phyloP scores from a whole-genome alignment of 2,329 filamentous ascomycete genomes.

The Arachnopeziza araneosa region DNA sequence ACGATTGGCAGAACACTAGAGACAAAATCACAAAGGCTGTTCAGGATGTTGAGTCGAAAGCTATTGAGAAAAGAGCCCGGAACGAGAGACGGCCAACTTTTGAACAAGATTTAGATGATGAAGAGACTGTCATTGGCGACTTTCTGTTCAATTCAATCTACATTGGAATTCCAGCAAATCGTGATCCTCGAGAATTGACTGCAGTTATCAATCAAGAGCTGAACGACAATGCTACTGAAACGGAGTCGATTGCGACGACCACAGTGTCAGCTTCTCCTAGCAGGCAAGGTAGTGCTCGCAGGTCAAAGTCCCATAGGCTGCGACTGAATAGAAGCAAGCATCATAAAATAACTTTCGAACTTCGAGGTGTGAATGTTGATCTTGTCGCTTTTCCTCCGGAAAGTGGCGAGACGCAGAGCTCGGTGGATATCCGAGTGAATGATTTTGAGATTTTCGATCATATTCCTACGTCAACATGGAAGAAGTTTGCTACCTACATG shows the following conservation, averaged over 20 bases:
- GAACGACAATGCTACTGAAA: constrained; percentile 81
- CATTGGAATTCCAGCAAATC: constrained; percentile 83
- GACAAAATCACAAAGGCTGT: constrained; percentile 84
- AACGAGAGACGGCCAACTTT: constrained; percentile 48
- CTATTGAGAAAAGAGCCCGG: constrained; percentile 64
- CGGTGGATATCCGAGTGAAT: constrained; percentile 74
- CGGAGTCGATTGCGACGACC: constrained; percentile 79
- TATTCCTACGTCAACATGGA: constrained; percentile 93
- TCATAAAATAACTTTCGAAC: constrained; percentile 93
- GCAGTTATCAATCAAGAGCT: constrained; percentile 83
- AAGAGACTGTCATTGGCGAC: constrained; percentile 84
- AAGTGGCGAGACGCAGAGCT: constrained; percentile 78
- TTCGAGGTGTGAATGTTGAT: constrained; percentile 79
- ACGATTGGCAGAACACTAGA: constrained; percentile 88
- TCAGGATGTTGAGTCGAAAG: constrained; percentile 77
- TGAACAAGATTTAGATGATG: constrained; percentile 67
- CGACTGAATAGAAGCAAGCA: constrained; percentile 78
- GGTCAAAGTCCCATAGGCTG: constrained; percentile 50
- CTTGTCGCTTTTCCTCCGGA: constrained; percentile 72
- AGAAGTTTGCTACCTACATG: constrained; percentile 94
- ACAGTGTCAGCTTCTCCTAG: constrained; percentile 56
- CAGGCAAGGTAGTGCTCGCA: constrained; percentile 37
- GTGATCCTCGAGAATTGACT: constrained; percentile 76
- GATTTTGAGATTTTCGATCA: constrained; percentile 92
- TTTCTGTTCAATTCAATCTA: constrained; percentile 99